A percentile compares a stretch with the other conserved stretches of the same genome.
These are phyloP conservation scores for Purpureocillium lavendulum DNA, from an alignment of 2,329 filamentous ascomycete genomes.

Conservation along the genomic window DNA sequence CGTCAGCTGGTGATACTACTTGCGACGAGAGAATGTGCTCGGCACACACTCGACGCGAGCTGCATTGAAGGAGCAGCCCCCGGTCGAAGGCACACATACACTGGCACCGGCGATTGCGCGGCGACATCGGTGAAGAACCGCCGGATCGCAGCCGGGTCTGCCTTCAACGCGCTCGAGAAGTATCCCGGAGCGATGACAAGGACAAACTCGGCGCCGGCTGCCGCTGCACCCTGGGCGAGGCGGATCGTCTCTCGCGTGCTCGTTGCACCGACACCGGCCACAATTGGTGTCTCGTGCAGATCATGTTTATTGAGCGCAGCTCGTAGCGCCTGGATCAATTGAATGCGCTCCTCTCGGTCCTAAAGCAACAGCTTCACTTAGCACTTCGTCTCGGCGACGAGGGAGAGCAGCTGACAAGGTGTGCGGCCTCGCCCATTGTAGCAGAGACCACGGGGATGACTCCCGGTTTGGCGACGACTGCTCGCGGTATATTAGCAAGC, in stretches of 20 bases:
- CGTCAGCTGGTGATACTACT: no score
- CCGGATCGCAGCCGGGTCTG: neutral
- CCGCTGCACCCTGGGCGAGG: neutral
- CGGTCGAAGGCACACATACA: no score
- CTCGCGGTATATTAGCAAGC: neutral
- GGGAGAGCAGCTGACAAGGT: neutral
- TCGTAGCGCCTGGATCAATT: neutral
- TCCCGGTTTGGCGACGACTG: neutral
- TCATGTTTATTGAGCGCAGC: neutral
- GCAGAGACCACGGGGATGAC: neutral
- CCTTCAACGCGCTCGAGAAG: no score
- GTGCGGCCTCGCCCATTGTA: neutral
- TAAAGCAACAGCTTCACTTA: no score
- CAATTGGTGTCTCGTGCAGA: neutral
- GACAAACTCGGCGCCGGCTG: neutral
- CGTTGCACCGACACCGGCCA: neutral
- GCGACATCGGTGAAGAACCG: neutral
- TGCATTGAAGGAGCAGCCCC: no score
- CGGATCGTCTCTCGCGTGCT: conserved; percentile 1
- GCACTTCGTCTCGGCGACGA: neutral
- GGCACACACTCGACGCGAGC: no score
- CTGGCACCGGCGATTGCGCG: neutral
- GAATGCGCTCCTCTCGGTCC: no score
- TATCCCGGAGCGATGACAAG: no score
- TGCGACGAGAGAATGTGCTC: no score